Percentiles rank a stretch among this genome's conserved stretches.
Evolutionary conservation across 176 grass and related monocot species (phyloP).

Genomic region (Rhynchospora breviuscula): DNA sequence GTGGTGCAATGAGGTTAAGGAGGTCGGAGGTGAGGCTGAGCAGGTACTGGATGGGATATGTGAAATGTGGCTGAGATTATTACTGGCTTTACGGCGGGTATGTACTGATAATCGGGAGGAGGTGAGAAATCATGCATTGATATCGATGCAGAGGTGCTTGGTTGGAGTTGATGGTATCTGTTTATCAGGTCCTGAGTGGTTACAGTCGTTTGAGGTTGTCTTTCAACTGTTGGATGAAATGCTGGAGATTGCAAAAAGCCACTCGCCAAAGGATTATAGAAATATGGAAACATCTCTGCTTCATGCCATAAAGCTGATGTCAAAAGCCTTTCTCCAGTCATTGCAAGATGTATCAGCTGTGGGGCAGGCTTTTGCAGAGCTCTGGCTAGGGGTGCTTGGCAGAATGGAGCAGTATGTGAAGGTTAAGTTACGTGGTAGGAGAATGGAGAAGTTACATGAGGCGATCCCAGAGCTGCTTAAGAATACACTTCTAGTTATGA

Average conservation of each 20-base stretch:
- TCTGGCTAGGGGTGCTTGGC: constrained; percentile 77
- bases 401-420: constrained; percentile 82
- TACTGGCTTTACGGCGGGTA: constrained; percentile 71
- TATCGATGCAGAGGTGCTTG: constrained; percentile 75
- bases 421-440: constrained; percentile 75
- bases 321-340: constrained; percentile 82
- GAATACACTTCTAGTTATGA: constrained; percentile 89
- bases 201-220: constrained; percentile 82
- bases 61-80: constrained; percentile 94
- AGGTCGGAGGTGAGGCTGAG: constrained; percentile 55
- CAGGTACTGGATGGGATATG: constrained; percentile 74
- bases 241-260: constrained; percentile 65
- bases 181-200: constrained; percentile 61
- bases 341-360: constrained; percentile 56
- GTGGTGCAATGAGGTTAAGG: constrained; percentile 67
- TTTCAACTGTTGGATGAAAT: constrained; percentile 90
- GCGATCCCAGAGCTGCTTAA: constrained; percentile 83
- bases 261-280: constrained; percentile 82
- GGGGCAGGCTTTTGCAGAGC: constrained; percentile 50
- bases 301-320: constrained; percentile 65
- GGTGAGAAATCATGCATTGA: constrained; percentile 82
- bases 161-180: constrained; percentile 64
- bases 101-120: constrained; percentile 90
- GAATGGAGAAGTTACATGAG: constrained; percentile 90
- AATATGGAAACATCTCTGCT: constrained; percentile 96